phyloP scores from a whole-genome alignment of 192 early-diverging fungal genomes.

The Coemansia sp. region DNA sequence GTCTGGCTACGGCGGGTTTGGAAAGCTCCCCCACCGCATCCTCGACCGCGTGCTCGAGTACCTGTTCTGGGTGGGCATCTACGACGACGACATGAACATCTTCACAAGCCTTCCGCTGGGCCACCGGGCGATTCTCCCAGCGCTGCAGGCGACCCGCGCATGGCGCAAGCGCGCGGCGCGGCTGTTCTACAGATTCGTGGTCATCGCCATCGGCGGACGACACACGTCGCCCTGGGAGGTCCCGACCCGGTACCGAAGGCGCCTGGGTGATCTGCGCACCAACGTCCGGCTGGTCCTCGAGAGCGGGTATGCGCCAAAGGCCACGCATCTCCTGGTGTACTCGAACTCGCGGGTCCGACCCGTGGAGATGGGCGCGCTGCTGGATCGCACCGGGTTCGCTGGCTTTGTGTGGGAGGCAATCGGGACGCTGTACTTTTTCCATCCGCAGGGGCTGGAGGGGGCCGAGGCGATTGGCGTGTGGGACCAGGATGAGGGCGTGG shows the following conservation, averaged over 20 bases:
- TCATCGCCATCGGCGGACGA: slow-evolving; percentile 15
- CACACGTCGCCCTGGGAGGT: slow-evolving; percentile 7
- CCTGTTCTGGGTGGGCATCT: slow-evolving; percentile 33
- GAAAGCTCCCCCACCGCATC: slow-evolving; percentile 16
- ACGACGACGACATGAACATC: slow-evolving; percentile 12
- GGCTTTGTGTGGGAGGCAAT: slow-evolving; percentile 38
- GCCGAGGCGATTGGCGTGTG: background rate
- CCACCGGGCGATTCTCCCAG: slow-evolving; percentile 18
- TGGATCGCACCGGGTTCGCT: slow-evolving; percentile 19
- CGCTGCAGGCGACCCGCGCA: slow-evolving; percentile 14
- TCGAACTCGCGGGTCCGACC: background rate
- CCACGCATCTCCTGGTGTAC: slow-evolving; percentile 15
- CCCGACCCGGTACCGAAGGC: background rate
- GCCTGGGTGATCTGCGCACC: slow-evolving; percentile 5
- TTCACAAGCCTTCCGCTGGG: slow-evolving; percentile 26
- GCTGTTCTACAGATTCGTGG: slow-evolving; percentile 42
- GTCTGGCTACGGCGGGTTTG: background rate
- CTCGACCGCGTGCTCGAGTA: slow-evolving; percentile 32
- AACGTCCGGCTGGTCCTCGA: slow-evolving; percentile 35
- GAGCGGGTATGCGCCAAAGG: slow-evolving; percentile 48
- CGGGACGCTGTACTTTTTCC: slow-evolving; percentile 26
- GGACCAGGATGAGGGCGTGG: slow-evolving; percentile 22
- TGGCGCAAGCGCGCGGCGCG: slow-evolving; percentile 40
- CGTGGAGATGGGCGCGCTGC: background rate
- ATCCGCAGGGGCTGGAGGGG: slow-evolving; percentile 9